Conservation (phyloP, 75 land plant genomes). For the Isoetes taiwanensis region DNA sequence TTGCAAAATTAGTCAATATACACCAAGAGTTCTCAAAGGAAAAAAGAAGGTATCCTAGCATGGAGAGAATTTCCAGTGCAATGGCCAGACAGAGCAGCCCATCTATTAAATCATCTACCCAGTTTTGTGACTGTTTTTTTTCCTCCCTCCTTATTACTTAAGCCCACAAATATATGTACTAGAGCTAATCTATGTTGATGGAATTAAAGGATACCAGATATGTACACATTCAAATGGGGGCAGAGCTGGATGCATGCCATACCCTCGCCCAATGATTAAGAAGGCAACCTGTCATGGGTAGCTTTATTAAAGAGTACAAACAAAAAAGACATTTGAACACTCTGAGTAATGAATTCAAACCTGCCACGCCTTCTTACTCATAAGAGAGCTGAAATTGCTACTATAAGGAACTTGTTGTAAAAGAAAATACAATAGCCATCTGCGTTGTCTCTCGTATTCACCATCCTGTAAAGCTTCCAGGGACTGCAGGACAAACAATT, state of each 20-base stretch:
- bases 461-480: conserved; percentile 94
- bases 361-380: conserved; percentile 72
- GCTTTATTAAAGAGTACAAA: background rate
- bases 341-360: conserved; percentile 22
- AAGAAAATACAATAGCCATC: conserved; percentile 81
- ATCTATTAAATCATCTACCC: too few species aligned
- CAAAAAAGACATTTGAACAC: background rate
- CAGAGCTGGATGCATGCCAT: conserved; percentile 77
- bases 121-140: too few species aligned
- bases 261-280: conserved; percentile 66
- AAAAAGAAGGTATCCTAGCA: background rate
- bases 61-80: background rate
- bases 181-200: background rate
- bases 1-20: too few species aligned
- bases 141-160: too few species aligned
- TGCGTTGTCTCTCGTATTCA: conserved; percentile 86
- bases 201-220: conserved; percentile 50
- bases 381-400: conserved; percentile 67
- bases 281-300: conserved; percentile 50
- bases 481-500: conserved; percentile 32
- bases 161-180: too few species aligned
- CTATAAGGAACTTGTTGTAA: conserved; percentile 86
- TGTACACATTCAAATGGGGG: conserved; percentile 96
- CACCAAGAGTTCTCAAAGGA: too few species aligned
- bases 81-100: background rate